Evolutionary conservation across 2,329 filamentous ascomycete species (phyloP).

Genomic region (Aureobasidium sp.): DNA sequence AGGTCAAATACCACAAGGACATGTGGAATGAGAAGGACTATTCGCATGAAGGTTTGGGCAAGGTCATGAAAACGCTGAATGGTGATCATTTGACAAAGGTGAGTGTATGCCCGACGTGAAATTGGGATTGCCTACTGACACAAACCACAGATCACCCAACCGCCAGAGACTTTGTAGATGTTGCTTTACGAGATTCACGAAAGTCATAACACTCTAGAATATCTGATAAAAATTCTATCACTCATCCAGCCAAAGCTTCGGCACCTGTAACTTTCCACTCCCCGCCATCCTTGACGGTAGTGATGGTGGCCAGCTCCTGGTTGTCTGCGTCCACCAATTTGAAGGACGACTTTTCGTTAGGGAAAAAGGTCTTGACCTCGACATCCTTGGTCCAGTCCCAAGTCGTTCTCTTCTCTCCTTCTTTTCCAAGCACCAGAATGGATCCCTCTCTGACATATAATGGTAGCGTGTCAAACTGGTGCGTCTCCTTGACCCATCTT

Average conservation of each 20-base stretch:
- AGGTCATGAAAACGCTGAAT: slow-evolving; percentile 44
- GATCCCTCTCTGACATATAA: slow-evolving; percentile 36
- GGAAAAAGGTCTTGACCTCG: slow-evolving; percentile 34
- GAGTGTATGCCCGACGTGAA: background rate
- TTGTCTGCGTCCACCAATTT: slow-evolving; percentile 31
- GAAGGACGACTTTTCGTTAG: slow-evolving; percentile 30
- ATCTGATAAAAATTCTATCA: background rate
- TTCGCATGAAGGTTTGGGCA: slow-evolving; percentile 40
- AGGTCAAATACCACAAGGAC: slow-evolving; percentile 44
- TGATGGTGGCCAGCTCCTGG: slow-evolving; percentile 26
- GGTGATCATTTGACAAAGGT: slow-evolving; percentile 39
- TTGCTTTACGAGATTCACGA: background rate
- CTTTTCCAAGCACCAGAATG: slow-evolving; percentile 34
- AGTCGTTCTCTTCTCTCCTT: slow-evolving; percentile 28
- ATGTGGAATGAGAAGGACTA: slow-evolving; percentile 47
- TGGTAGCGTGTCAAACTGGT: slow-evolving; percentile 35
- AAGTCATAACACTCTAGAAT: background rate
- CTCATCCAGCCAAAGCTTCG: slow-evolving; percentile 1
- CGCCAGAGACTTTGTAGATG: slow-evolving; percentile 15
- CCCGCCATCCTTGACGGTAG: slow-evolving; percentile 26
- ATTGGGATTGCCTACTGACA: background rate
- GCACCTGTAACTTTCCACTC: slow-evolving; percentile 27
- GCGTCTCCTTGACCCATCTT: slow-evolving; percentile 38
- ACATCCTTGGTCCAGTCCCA: slow-evolving; percentile 37
- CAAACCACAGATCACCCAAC: slow-evolving; percentile 13